Conservation (phyloP, 768 basidiomycete genomes). For the Tulasnella sp. region DNA sequence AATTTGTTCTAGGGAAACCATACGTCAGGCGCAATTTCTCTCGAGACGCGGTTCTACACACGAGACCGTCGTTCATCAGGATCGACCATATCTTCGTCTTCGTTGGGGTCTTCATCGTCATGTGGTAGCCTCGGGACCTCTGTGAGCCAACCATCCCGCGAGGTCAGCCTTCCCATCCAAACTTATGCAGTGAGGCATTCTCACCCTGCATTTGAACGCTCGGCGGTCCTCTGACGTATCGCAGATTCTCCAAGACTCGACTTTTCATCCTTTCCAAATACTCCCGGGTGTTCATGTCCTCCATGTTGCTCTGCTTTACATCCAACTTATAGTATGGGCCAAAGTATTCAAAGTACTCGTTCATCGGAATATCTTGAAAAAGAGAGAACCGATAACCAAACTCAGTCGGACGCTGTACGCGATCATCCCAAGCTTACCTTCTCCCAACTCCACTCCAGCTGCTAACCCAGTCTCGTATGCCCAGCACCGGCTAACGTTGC, state of each 20-base stretch:
- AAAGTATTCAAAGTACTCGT: constrained; percentile 99
- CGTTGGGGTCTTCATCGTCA: constrained; percentile 77
- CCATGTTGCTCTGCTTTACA: constrained; percentile 89
- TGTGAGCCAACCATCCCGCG: constrained; percentile 35
- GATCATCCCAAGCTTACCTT: constrained; percentile 48
- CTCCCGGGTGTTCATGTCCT: constrained; percentile 88
- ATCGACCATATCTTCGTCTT: constrained; percentile 78
- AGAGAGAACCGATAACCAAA: not conserved
- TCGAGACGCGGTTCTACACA: constrained; percentile 31
- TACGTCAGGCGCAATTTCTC: not conserved
- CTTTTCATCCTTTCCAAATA: constrained; percentile 91
- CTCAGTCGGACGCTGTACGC: not conserved
- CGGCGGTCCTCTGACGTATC: constrained; percentile 82
- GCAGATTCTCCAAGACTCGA: constrained; percentile 86
- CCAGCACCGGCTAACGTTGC: constrained; percentile 95
- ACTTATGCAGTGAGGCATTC: constrained; percentile 24
- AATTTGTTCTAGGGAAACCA: constrained; percentile 45
- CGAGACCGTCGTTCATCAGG: constrained; percentile 71
- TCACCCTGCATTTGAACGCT: constrained; percentile 87
- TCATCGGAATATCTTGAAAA: constrained; percentile 82
- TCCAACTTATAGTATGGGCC: constrained; percentile 96
- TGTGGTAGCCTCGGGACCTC: constrained; percentile 82
- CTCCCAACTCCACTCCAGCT: constrained; percentile 89
- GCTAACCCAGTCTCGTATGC: constrained; percentile 97
- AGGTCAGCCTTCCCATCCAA: not conserved